Base-by-base conservation (phyloP, 2,329 filamentous ascomycete species). In the Geosmithia morbida region DNA sequence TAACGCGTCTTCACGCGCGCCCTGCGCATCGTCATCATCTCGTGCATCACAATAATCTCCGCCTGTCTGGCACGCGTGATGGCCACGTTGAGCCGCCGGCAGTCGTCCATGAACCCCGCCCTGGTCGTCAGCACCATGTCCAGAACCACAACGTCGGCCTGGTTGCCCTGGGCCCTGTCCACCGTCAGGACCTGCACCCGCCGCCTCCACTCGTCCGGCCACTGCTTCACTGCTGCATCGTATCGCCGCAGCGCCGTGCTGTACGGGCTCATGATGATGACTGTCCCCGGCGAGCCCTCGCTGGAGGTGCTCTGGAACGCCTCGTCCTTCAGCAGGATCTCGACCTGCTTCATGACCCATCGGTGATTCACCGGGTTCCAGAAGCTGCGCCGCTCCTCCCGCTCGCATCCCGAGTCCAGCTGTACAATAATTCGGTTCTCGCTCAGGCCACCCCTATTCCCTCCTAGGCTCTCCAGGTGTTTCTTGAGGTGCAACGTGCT, bases 81-180 rank as follows among this genome's bases (percentile, higher is more conserved):
- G 0, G 67, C 67, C 0, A 73, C 69, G 16, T 69, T 71, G 2
- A 73, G 59, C 0, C 69, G 58, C 39, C 68, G 65, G 0, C 63
- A 56, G 16, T 71, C 63, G 19, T 71, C 62, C 54, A 71, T 64
- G 45, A 71, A 71, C 0, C 58, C 60, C 0, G 65, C 63, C 1
- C 56, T 56, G 0, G 53, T 55, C 0, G 64, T 64, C n/a, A 66
- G 58, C 2, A 72, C 69, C 51, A 71, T 60, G 54, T 73, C 70
- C 0, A 73, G 57, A 33, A 71, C 65, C 0, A 72, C 67, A 5
- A 71, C 58, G 41, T 73, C 70, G 0, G 70, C 68, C 48, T 73
- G 66, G 14, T 69, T 67, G 0, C 70, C 70, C 40, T 72, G 69
- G 0, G 66, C 64, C 4, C 62, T 67, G 45, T 71, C 70, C 1